phyloP scores from a whole-genome alignment of 2,329 filamentous ascomycete species.

The Nectriaceae sp. region DNA sequence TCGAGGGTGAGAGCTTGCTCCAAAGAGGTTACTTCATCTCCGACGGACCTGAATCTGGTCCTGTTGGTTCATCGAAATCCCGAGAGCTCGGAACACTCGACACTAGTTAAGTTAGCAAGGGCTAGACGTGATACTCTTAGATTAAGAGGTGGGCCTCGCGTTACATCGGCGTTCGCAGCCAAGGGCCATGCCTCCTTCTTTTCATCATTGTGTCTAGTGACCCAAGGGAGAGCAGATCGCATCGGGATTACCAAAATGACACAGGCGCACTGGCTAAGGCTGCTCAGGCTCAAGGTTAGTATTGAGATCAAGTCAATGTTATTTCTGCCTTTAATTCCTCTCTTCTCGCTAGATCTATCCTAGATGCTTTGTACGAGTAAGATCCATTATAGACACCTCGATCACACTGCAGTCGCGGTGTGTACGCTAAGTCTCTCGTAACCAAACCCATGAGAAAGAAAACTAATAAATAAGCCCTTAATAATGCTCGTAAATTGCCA shows the following conservation, averaged over 20 bases:
- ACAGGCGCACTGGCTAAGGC: neutral
- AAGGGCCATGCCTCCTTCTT: neutral
- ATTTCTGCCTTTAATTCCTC: neutral
- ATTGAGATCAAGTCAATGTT: neutral
- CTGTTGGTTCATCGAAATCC: conserved; percentile 21
- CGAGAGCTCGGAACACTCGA: conserved; percentile 13
- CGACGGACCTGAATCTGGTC: conserved; percentile 12
- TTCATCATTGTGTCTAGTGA: no score
- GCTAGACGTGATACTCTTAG: conserved; percentile 12
- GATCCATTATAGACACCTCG: neutral
- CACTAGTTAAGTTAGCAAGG: conserved; percentile 5
- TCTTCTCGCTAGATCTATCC: neutral
- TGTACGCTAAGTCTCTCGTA: neutral
- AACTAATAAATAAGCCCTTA: neutral
- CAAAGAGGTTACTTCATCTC: no score
- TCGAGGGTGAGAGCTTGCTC: no score
- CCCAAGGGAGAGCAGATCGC: no score
- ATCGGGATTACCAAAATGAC: no score
- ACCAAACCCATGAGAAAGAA: neutral
- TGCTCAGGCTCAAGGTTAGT: neutral
- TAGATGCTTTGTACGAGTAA: neutral
- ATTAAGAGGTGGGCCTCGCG: conserved; percentile 2
- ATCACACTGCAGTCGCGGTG: neutral
- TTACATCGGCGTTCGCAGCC: conserved; percentile 10
- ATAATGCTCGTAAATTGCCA: neutral